Base-by-base conservation (phyloP, 345 rosid genomes). In the Orychophragmus violaceus region DNA sequence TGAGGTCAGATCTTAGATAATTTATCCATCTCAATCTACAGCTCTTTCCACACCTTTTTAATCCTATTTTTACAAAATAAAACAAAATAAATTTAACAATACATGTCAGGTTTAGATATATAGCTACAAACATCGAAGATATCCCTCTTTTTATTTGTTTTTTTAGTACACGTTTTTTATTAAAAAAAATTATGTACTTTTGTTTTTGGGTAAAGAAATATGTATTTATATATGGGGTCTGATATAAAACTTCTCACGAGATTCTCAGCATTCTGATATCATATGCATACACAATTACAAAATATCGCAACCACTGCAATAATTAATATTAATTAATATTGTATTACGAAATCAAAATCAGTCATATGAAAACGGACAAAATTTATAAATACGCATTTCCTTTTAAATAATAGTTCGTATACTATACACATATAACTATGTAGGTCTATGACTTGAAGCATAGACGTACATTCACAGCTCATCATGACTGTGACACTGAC, bases 1-100 rank as follows among this genome's bases (percentile, higher is more conserved):
- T 92, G 66, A 92, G 60, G 70, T 89, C 96, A 3, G 78, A 48
- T 80, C 82, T 82, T 58, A 92, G 66, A 74, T 92, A 89, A 54
- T 92, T 92, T 52, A 87, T 83, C 98, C 98, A 92, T 72, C 98
- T 76, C 68, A 92, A 75, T 70, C 96, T 76, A 78, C 98, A 92
- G 62, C 98, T 89, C 76, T 89, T 92, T 22, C 96, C 98, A 30
- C 98, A 92, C 72, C 98, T 85, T 57, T 81, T 69, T 42, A 92
- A 72, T 22, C 98, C 98, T 50, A n/a, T n/a, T 68, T 58, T 55
- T 17, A 29, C 28, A 37, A 35, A 1, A 0, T n/a, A 28, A 13
- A 54, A 3, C 10, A 41, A 3, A 22, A 29, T 33, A 35, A 35
- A 39, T 41, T 21, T 28, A 46, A 1, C 12, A 54, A 5, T 8